A percentile compares a stretch with the other conserved stretches of the same genome.
phyloP scores from a whole-genome alignment of 371 early-diverging fungal species.

The Dinochytrium kinnereticum region DNA sequence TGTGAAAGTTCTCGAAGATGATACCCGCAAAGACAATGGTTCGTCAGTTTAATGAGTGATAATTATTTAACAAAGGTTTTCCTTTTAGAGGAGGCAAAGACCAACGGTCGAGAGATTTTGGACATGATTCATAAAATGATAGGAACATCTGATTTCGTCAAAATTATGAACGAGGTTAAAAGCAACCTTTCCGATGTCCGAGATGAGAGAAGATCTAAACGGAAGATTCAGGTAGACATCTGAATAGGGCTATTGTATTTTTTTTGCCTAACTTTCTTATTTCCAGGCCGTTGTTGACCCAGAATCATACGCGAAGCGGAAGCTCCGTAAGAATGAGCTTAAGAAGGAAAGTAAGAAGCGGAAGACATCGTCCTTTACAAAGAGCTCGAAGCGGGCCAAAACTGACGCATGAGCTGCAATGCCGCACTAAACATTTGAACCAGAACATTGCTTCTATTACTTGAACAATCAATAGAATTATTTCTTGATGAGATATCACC shows the following conservation, averaged over 20 bases:
- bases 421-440: no score
- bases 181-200: constrained; percentile 63
- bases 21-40: constrained; percentile 17
- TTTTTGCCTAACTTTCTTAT: constrained; percentile 13
- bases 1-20: not conserved
- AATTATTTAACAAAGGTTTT: not conserved
- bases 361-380: constrained; percentile 35
- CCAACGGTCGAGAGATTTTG: constrained; percentile 79
- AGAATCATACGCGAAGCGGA: constrained; percentile 64
- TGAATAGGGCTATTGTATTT: no score
- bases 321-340: constrained; percentile 70
- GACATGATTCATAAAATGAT: constrained; percentile 77
- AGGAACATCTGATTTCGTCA: constrained; percentile 76
- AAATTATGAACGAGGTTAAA: constrained; percentile 75
- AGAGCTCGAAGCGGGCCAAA: not conserved
- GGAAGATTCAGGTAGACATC: constrained; percentile 61
- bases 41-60: not conserved
- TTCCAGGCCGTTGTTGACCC: constrained; percentile 71
- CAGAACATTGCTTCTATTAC: no score
- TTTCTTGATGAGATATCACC: no score
- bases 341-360: constrained; percentile 64
- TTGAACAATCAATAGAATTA: no score
- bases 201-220: constrained; percentile 68
- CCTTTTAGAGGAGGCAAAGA: constrained; percentile 69
- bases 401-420: not conserved